These are phyloP conservation scores for Claviceps humidiphila DNA, from an alignment of 2,329 filamentous ascomycete species.

Conservation along the genomic window DNA sequence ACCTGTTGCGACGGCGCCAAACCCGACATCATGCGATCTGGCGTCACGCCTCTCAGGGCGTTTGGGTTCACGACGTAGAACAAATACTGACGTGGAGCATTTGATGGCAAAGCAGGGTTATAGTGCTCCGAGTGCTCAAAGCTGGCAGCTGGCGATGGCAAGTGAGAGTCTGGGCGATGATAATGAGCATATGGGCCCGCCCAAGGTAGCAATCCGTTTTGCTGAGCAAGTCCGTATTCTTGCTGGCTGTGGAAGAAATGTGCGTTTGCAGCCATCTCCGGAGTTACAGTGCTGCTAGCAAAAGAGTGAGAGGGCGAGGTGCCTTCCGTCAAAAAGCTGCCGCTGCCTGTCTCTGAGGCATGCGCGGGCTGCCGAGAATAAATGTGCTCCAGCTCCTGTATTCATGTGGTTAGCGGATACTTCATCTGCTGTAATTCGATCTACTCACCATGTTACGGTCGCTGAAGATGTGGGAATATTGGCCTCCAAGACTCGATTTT, in stretches of 20 bases:
- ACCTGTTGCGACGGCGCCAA: not conserved
- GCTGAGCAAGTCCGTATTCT: not conserved
- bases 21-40: not conserved
- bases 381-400: not conserved
- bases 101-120: not conserved
- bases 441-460: constrained; percentile 1
- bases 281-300: not conserved
- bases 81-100: not conserved
- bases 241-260: not conserved
- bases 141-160: constrained; percentile 1
- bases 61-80: not conserved
- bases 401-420: not conserved
- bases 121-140: constrained; percentile 2
- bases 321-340: not conserved
- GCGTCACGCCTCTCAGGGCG: not conserved
- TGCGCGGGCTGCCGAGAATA: not conserved
- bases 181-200: not conserved
- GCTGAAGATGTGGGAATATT: not conserved
- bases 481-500: not conserved
- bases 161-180: not conserved
- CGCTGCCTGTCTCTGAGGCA: not conserved
- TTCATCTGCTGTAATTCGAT: not conserved
- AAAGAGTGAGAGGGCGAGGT: constrained; percentile 1
- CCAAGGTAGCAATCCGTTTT: not conserved
- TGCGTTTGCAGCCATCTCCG: not conserved